Conservation (phyloP, 805 yeast genomes). For the Dipodascus geniculatus region DNA sequence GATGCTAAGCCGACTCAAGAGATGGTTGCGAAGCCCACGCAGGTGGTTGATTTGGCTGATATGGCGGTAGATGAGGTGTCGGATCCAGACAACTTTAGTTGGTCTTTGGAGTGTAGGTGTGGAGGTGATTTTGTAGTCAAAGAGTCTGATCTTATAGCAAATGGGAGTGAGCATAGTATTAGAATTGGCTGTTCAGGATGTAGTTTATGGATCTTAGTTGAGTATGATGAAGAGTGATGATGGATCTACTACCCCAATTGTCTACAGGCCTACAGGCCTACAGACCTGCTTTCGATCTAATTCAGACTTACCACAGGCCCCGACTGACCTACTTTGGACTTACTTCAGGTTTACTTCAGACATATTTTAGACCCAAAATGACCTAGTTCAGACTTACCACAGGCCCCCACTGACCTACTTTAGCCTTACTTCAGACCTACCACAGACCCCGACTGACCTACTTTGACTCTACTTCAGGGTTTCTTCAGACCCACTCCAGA, state of each 20-base stretch:
- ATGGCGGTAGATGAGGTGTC: conserved; percentile 44
- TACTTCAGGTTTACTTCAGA: too few species aligned
- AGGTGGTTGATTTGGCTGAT: conserved; percentile 57
- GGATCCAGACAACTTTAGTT: conserved; percentile 23
- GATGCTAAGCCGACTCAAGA: conserved; percentile 33
- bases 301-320: too few species aligned
- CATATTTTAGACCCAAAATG: too few species aligned
- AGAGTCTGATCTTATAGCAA: conserved; percentile 49
- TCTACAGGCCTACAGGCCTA: too few species aligned
- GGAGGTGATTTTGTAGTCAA: conserved; percentile 40
- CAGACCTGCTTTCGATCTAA: too few species aligned
- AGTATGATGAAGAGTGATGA: conserved; percentile 29
- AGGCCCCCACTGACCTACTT: too few species aligned
- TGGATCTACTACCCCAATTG: neutral
- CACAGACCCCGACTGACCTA: too few species aligned
- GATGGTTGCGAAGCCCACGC: conserved; percentile 30
- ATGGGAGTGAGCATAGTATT: conserved; percentile 48
- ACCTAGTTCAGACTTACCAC: too few species aligned
- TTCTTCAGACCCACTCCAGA: too few species aligned
- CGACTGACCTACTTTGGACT: too few species aligned
- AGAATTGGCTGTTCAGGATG: conserved; percentile 75
- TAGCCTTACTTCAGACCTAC: too few species aligned
- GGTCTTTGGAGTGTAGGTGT: conserved; percentile 27
- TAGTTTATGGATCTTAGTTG: conserved; percentile 75
- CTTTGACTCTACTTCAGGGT: too few species aligned